Percentiles rank a stretch among this genome's conserved stretches.
Conservation (phyloP, 129 eudicot species). For the Centrapalus pauciflorus region DNA sequence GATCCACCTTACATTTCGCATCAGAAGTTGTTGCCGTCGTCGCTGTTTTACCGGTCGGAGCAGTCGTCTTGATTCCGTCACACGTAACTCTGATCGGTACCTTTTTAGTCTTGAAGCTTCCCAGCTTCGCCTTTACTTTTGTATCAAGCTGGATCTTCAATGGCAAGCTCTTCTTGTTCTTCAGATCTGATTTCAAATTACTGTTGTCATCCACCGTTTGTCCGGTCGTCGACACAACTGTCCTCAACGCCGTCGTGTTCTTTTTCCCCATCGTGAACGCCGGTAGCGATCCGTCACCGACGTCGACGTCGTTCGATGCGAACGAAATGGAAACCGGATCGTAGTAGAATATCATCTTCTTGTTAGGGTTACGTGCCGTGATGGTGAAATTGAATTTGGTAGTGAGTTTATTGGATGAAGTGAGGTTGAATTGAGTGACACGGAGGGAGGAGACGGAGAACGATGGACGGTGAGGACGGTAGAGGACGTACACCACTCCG, state of each 20-base stretch:
- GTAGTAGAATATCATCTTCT: conserved; percentile 47
- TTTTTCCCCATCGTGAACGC: conserved; percentile 43
- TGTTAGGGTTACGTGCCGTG: conserved; percentile 66
- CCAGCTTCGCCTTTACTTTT: conserved; percentile 54
- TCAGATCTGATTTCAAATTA: conserved; percentile 33
- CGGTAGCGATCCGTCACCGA: conserved; percentile 50
- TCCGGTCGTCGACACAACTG: conserved; percentile 17
- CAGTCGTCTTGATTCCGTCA: conserved; percentile 40
- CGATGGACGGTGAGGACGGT: conserved; percentile 78
- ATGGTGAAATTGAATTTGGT: conserved; percentile 48
- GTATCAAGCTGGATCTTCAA: conserved; percentile 54
- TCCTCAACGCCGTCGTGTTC: conserved; percentile 43
- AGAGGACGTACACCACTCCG: conserved; percentile 51
- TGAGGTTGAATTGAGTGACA: conserved; percentile 54
- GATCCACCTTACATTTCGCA: conserved; percentile 67
- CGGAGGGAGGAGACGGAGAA: conserved; percentile 58
- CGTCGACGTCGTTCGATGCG: conserved; percentile 24
- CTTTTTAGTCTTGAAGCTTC: conserved; percentile 52
- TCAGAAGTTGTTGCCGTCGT: conserved; percentile 38
- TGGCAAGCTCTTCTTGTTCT: conserved; percentile 42
- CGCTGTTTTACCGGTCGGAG: conserved; percentile 49
- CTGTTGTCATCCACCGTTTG: conserved; percentile 22
- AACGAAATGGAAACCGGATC: conserved; percentile 40
- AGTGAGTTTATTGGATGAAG: conserved; percentile 38
- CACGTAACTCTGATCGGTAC: conserved; percentile 53